A percentile compares a stretch with the other conserved stretches of the same genome.
Evolutionary conservation across 163 green algal genomes (phyloP).

Genomic region (Scenedesmus sp.): DNA sequence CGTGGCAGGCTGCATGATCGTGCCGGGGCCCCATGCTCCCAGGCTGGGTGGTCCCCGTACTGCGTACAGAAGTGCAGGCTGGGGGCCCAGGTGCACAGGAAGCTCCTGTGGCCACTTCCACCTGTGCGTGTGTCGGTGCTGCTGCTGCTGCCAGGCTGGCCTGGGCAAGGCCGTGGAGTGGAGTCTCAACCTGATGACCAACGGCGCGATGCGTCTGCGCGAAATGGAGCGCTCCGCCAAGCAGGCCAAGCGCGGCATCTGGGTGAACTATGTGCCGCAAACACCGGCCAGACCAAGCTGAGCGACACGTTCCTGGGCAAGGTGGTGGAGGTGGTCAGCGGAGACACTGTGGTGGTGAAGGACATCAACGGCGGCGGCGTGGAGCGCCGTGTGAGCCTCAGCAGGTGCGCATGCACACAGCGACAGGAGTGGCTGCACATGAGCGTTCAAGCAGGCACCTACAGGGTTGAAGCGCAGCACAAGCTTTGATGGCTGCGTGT

Average conservation of each 20-base stretch:
- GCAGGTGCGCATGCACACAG: conserved; percentile 63
- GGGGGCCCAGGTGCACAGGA: too few species aligned
- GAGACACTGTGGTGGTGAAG: conserved; percentile 90
- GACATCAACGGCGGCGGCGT: conserved; percentile 65
- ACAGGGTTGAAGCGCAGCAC: conserved; percentile 82
- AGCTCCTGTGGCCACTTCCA: background rate
- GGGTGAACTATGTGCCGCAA: conserved; percentile 87
- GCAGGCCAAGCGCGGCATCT: conserved; percentile 79
- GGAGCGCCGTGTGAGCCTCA: conserved; percentile 90
- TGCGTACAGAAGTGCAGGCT: background rate
- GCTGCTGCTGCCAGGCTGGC: conserved; percentile 13
- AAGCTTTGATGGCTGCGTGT: conserved; percentile 77
- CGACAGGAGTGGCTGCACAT: background rate
- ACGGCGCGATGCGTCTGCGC: conserved; percentile 77
- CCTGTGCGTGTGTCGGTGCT: background rate
- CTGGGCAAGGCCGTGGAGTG: conserved; percentile 83
- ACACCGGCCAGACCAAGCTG: conserved; percentile 70
- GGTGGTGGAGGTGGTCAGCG: conserved; percentile 94
- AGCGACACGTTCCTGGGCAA: conserved; percentile 68
- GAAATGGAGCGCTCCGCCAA: conserved; percentile 90
- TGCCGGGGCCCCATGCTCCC: too few species aligned
- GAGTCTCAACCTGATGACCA: conserved; percentile 86
- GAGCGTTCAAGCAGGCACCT: background rate
- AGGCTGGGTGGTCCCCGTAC: too few species aligned
- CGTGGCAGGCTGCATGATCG: too few species aligned